Evolutionary conservation across 202 grass and related monocot species (phyloP).

Genomic region (Musa balbisiana): DNA sequence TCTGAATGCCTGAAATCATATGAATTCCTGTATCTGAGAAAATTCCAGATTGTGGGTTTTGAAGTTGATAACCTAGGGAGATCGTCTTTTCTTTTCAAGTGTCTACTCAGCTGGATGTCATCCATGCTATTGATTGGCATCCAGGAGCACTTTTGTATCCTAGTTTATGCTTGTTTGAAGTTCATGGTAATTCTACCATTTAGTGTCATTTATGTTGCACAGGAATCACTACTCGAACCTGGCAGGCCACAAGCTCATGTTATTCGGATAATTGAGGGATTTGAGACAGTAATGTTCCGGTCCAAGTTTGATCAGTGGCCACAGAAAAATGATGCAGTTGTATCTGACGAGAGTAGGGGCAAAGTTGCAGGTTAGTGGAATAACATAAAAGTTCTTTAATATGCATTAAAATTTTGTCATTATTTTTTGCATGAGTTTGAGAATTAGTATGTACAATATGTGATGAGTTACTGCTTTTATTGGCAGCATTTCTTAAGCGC

Average conservation of each 20-base stretch:
- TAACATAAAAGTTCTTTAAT: background rate
- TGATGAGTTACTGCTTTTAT: slow-evolving; percentile 6
- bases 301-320: slow-evolving; percentile 91
- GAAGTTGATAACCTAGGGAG: background rate
- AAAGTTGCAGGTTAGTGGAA: slow-evolving; percentile 78
- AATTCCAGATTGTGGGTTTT: background rate
- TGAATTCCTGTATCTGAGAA: background rate
- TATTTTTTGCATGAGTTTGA: slow-evolving; percentile 5
- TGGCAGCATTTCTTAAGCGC: slow-evolving; percentile 74
- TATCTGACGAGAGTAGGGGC: slow-evolving; percentile 81
- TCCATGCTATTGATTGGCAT: background rate
- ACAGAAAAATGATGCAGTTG: slow-evolving; percentile 70
- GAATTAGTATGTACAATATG: background rate
- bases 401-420: background rate
- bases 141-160: background rate
- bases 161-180: background rate
- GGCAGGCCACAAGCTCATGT: slow-evolving; percentile 56
- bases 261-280: slow-evolving; percentile 90
- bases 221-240: slow-evolving; percentile 72
- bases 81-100: background rate
- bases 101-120: background rate
- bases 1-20: no score
- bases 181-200: background rate
- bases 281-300: slow-evolving; percentile 73
- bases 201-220: slow-evolving; percentile 24